Percentiles rank a stretch among this genome's conserved stretches.
These are phyloP conservation scores for Tuber borchii DNA, from an alignment of 495 filamentous ascomycete genomes.

Conservation along the genomic window DNA sequence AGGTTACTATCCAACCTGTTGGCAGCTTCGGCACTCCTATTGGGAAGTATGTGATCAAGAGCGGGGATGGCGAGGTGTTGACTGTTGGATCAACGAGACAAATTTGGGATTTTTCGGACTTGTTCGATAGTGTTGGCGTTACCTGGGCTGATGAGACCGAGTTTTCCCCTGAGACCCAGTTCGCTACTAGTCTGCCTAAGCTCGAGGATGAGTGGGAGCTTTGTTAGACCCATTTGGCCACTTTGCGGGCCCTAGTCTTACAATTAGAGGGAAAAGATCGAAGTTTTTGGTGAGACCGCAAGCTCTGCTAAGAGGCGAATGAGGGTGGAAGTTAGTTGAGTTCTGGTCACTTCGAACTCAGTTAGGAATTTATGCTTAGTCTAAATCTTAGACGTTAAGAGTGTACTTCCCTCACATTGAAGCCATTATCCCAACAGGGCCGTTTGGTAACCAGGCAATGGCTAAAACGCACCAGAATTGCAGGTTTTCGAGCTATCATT, in stretches of 20 bases:
- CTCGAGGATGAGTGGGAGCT: constrained; percentile 15
- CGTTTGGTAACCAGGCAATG: no score
- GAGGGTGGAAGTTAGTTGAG: background rate
- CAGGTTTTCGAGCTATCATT: no score
- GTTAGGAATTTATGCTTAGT: background rate
- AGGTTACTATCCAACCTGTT: background rate
- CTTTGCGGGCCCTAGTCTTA: background rate
- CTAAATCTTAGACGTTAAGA: background rate
- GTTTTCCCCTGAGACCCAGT: background rate
- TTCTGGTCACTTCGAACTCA: background rate
- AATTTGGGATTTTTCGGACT: background rate
- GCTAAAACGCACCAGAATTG: no score
- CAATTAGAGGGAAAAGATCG: background rate
- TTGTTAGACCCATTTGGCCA: background rate
- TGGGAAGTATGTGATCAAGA: constrained; percentile 6
- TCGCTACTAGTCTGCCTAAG: background rate
- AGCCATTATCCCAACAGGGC: background rate
- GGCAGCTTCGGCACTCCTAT: background rate
- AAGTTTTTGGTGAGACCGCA: background rate
- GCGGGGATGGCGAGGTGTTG: background rate
- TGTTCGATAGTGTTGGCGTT: constrained; percentile 1
- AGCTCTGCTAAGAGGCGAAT: background rate
- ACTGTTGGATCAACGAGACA: background rate
- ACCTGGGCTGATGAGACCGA: background rate
- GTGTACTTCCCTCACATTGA: no score